Percentiles rank a stretch among this genome's conserved stretches.
phyloP scores from a whole-genome alignment of 2,329 filamentous ascomycete species.

The Amesomyces nigricolor region DNA sequence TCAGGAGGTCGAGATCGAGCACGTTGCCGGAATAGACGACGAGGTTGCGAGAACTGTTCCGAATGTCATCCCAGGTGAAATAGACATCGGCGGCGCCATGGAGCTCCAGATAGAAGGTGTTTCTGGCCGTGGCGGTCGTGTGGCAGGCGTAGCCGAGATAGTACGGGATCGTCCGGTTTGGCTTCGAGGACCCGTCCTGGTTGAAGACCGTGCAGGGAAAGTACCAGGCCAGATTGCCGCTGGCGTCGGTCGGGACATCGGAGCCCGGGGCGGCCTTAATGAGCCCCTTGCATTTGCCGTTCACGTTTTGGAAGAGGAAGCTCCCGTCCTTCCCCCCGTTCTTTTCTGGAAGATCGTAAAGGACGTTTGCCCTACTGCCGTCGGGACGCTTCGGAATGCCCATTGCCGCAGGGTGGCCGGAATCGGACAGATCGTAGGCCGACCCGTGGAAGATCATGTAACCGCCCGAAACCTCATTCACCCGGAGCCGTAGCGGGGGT shows the following conservation, averaged over 20 bases:
- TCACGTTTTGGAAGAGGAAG: conserved; percentile 97
- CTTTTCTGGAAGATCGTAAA: conserved; percentile 78
- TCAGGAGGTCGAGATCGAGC: conserved; percentile 78
- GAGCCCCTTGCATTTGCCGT: conserved; percentile 88
- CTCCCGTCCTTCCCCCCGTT: conserved; percentile 88
- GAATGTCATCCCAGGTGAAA: conserved; percentile 92
- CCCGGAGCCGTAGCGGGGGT: conserved; percentile 65
- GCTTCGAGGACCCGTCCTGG: conserved; percentile 78
- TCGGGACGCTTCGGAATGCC: conserved; percentile 59
- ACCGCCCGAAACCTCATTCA: conserved; percentile 73
- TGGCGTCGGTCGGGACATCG: conserved; percentile 69
- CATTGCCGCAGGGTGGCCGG: conserved; percentile 70
- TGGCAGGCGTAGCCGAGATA: conserved; percentile 89
- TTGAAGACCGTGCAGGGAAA: conserved; percentile 90
- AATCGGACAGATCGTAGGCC: conserved; percentile 76
- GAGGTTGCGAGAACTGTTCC: conserved; percentile 81
- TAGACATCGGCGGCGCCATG: conserved; percentile 76
- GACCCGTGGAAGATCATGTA: conserved; percentile 97
- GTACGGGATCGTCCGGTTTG: conserved; percentile 67
- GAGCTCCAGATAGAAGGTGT: conserved; percentile 68
- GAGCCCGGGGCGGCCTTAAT: conserved; percentile 68
- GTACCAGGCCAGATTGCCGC: conserved; percentile 84
- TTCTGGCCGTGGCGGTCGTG: conserved; percentile 62
- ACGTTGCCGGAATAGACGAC: conserved; percentile 94
- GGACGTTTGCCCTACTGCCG: conserved; percentile 62